Percentiles rank a stretch among this genome's conserved stretches.
Conservation (phyloP, 352 stramenopile species). For the Globisporangium heterothallicum region DNA sequence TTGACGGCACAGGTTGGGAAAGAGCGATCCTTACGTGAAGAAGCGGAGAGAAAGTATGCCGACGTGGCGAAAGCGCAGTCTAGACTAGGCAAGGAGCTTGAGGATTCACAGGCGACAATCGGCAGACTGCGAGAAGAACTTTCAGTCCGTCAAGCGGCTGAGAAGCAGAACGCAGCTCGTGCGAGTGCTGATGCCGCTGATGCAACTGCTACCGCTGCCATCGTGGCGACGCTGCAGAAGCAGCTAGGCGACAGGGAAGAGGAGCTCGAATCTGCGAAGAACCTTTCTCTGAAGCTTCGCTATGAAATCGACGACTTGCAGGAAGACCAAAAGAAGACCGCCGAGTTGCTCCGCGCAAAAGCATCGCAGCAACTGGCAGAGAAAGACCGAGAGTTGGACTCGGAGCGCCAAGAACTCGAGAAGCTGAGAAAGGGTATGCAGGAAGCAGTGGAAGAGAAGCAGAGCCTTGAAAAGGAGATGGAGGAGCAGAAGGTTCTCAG, state of each 20-base stretch:
- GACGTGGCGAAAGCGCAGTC: constrained; percentile 1
- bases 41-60: constrained; percentile 12
- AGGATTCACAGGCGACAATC: constrained; percentile 22
- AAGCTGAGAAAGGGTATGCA: constrained; percentile 23
- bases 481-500: constrained; percentile 15
- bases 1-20: constrained; percentile 2
- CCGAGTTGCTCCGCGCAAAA: constrained; percentile 11
- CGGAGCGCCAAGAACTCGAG: constrained; percentile 9
- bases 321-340: not conserved
- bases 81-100: constrained; percentile 18
- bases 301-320: constrained; percentile 1
- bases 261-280: constrained; percentile 3
- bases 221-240: constrained; percentile 11
- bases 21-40: constrained; percentile 7
- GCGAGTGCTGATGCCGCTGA: constrained; percentile 14
- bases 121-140: constrained; percentile 31
- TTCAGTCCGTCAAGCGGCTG: constrained; percentile 12
- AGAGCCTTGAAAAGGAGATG: constrained; percentile 25
- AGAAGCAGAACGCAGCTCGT: constrained; percentile 15
- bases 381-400: constrained; percentile 23
- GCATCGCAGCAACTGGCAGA: constrained; percentile 9
- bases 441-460: not conserved
- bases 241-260: constrained; percentile 10
- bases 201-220: constrained; percentile 15
- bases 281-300: not conserved